These are phyloP conservation scores for Seminavis robusta DNA, from an alignment of 108 stramenopile genomes.

Conservation along the genomic window DNA sequence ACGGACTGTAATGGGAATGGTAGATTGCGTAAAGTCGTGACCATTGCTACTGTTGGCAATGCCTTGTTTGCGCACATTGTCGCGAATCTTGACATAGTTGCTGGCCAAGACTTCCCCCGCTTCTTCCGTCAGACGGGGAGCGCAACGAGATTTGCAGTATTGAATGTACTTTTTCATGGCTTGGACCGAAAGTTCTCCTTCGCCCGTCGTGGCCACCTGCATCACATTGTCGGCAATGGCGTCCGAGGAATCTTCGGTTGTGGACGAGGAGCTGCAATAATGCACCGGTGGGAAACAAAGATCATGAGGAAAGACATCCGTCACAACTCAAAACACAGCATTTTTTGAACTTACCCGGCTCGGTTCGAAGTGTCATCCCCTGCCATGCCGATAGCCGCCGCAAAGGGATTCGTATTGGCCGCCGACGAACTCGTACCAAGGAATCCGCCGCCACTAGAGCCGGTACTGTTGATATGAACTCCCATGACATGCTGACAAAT, in stretches of 20 bases:
- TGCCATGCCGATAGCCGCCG: not conserved
- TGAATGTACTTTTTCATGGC: constrained; percentile 97
- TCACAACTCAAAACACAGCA: not conserved
- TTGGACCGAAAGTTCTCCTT: constrained; percentile 87
- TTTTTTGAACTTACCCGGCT: constrained; percentile 3
- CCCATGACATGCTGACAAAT: constrained; percentile 98
- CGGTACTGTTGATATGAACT: constrained; percentile 81
- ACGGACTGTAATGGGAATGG: constrained; percentile 98
- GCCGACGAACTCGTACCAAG: not conserved
- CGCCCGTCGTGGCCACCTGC: constrained; percentile 71
- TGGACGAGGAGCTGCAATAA: no score
- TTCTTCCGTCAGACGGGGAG: constrained; percentile 86
- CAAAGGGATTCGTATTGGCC: not conserved
- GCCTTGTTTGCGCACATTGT: constrained; percentile 78
- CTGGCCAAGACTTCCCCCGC: constrained; percentile 84
- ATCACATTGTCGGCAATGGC: constrained; percentile 86
- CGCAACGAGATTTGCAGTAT: constrained; percentile 91
- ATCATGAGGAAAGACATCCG: not conserved
- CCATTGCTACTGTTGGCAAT: not conserved
- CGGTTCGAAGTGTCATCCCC: not conserved
- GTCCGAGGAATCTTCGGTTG: constrained; percentile 47
- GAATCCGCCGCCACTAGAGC: constrained; percentile 1
- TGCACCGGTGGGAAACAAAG: not conserved
- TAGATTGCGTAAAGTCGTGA: constrained; percentile 38
- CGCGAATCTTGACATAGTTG: constrained; percentile 94